A percentile compares a stretch with the other conserved stretches of the same genome.
These are phyloP conservation scores for Trichocladium antarcticum DNA, from an alignment of 495 filamentous ascomycete genomes.

Conservation along the genomic window DNA sequence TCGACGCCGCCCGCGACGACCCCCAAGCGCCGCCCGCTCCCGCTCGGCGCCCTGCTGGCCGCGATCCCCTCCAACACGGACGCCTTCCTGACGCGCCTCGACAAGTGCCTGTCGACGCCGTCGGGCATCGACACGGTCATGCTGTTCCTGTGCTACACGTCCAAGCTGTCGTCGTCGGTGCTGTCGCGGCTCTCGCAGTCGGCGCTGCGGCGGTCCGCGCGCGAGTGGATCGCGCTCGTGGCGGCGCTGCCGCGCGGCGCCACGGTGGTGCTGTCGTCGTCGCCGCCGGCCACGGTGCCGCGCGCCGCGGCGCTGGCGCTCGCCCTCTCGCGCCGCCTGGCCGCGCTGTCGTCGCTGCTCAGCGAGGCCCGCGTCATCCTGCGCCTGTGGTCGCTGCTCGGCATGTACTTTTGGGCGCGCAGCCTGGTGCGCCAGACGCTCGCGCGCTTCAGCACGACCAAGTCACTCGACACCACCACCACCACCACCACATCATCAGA, in stretches of 20 bases:
- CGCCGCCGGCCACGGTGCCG: slow-evolving; percentile 24
- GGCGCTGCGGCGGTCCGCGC: slow-evolving; percentile 29
- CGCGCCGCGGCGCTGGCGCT: slow-evolving; percentile 34
- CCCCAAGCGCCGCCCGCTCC: slow-evolving; percentile 15
- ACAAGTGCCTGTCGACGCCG: slow-evolving; percentile 48
- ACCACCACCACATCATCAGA: neutral
- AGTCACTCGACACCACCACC: too few relatives aligned
- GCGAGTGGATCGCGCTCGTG: slow-evolving; percentile 32
- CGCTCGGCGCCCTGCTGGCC: slow-evolving; percentile 25
- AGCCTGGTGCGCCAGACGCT: slow-evolving; percentile 31
- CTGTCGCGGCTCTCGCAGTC: slow-evolving; percentile 28
- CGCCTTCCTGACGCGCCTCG: slow-evolving; percentile 40
- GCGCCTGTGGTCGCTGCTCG: slow-evolving; percentile 67
- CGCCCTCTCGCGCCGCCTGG: slow-evolving; percentile 32
- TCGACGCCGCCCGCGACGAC: slow-evolving; percentile 33
- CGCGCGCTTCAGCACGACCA: slow-evolving; percentile 1
- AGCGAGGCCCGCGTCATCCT: slow-evolving; percentile 59
- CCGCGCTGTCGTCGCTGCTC: slow-evolving; percentile 43
- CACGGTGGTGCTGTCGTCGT: slow-evolving; percentile 24
- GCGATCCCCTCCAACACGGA: slow-evolving; percentile 35
- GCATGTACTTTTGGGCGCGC: slow-evolving; percentile 64
- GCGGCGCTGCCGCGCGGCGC: slow-evolving; percentile 29
- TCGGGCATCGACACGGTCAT: slow-evolving; percentile 51
- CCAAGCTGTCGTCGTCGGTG: slow-evolving; percentile 37
- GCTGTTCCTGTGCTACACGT: slow-evolving; percentile 54